Conservation (phyloP, 306 rosid species). For the Chamaecrista fasciculata region DNA sequence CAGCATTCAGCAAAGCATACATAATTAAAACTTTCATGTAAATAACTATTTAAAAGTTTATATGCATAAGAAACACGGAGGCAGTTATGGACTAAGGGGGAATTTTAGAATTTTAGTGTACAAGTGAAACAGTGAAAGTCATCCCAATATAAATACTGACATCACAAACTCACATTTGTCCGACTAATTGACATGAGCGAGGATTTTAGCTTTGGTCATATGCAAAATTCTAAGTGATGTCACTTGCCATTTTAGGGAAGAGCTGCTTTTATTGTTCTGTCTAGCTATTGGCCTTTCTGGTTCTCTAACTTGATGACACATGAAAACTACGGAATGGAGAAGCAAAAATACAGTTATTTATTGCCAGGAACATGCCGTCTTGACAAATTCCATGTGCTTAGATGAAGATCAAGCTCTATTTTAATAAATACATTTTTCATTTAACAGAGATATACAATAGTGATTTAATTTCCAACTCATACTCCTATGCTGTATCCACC, state of each 20-base stretch:
- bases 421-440: background rate
- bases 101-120: too few species aligned
- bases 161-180: background rate
- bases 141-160: background rate
- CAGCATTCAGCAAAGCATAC: background rate
- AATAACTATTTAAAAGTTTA: background rate
- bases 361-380: background rate
- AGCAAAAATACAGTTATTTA: background rate
- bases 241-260: background rate
- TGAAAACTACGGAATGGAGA: background rate
- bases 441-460: background rate
- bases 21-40: background rate
- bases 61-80: background rate
- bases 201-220: background rate
- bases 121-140: too few species aligned
- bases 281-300: background rate
- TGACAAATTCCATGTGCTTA: background rate
- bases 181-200: background rate
- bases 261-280: background rate
- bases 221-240: background rate
- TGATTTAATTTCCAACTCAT: background rate
- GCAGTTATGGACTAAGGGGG: background rate
- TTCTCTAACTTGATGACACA: background rate
- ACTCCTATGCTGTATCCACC: background rate
- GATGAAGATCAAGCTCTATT: background rate